Conservation (phyloP, 257 asterid species). For the Cinchona pubescens region DNA sequence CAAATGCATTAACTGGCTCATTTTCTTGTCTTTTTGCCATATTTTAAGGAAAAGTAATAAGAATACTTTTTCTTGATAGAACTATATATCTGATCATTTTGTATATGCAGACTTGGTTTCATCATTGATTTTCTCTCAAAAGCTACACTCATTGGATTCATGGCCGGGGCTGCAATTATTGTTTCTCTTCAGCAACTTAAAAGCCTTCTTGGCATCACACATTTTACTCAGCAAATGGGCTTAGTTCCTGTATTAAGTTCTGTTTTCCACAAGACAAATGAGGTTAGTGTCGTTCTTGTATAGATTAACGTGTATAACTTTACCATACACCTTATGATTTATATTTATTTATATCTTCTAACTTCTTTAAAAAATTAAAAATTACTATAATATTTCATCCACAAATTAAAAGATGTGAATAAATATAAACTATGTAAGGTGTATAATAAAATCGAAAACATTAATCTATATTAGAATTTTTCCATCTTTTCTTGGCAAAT, state of each 20-base stretch:
- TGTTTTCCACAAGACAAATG: constrained; percentile 56
- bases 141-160: constrained; percentile 82
- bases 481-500: neutral
- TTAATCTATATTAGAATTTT: no score
- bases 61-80: neutral
- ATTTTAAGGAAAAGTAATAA: neutral
- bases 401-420: no score
- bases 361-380: no score
- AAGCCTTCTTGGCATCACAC: constrained; percentile 63
- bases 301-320: no score
- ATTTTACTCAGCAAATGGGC: constrained; percentile 77
- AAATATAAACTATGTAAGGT: no score
- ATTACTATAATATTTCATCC: no score
- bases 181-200: constrained; percentile 86
- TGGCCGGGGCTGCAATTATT: constrained; percentile 91
- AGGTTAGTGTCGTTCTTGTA: constrained; percentile 37
- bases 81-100: neutral
- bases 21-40: constrained; percentile 1
- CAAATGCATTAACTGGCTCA: neutral
- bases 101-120: constrained; percentile 63
- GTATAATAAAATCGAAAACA: no score
- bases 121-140: constrained; percentile 77
- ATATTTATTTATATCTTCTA: no score
- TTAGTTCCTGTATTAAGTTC: constrained; percentile 66
- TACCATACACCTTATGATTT: no score